Percentiles rank a stretch among this genome's conserved stretches.
These are phyloP conservation scores for Elaeis guineensis DNA, from an alignment of 176 grass and related monocot genomes.

Conservation along the genomic window DNA sequence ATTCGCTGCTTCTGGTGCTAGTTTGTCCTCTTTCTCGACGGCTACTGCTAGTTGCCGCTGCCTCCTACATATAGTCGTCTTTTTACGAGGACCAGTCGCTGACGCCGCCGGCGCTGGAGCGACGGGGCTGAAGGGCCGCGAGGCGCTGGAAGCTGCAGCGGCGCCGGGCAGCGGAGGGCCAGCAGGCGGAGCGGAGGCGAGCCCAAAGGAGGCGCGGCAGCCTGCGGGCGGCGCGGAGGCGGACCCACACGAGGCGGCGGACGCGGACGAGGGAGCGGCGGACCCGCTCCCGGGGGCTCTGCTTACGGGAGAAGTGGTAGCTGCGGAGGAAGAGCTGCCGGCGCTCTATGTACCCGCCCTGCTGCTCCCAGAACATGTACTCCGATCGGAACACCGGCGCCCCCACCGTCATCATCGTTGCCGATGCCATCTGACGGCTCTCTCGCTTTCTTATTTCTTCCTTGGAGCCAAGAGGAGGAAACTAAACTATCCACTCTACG, in stretches of 20 bases:
- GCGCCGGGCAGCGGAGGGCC: neutral
- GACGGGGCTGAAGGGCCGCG: neutral
- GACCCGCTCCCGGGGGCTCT: conserved; percentile 12
- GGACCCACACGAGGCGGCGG: conserved; percentile 60
- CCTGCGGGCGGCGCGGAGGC: conserved; percentile 40
- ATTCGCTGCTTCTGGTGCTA: no score
- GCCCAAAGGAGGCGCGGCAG: conserved; percentile 14
- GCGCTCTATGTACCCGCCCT: conserved; percentile 40
- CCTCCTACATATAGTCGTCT: no score
- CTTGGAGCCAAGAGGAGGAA: no score
- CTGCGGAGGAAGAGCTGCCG: conserved; percentile 85
- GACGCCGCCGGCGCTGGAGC: neutral
- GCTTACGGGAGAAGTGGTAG: conserved; percentile 82
- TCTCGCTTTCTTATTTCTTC: no score
- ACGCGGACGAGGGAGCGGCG: conserved; percentile 27
- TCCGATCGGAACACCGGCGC: conserved; percentile 24
- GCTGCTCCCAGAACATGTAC: conserved; percentile 73
- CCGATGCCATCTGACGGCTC: no score
- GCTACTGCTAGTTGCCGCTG: no score
- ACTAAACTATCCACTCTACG: no score
- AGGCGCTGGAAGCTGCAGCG: neutral
- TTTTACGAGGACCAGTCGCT: no score
- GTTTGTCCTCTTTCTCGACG: neutral
- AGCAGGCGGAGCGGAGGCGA: neutral
- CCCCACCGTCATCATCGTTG: neutral